Conservation (phyloP, 2,329 filamentous ascomycete species). For the Pyrenophora seminiperda region DNA sequence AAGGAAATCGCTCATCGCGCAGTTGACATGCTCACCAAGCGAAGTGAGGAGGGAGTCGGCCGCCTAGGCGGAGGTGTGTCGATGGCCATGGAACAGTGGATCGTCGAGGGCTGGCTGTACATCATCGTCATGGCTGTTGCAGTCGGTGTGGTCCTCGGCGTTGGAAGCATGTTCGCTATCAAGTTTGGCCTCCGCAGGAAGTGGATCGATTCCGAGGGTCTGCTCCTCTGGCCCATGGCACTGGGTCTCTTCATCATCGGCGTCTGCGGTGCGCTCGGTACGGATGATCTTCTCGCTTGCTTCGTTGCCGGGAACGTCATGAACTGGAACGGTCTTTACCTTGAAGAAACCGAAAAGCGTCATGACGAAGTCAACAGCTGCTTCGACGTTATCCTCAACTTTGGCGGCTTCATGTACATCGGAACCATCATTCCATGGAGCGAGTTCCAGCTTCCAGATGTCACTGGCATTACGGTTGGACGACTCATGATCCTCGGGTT, state of each 20-base stretch:
- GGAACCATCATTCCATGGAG: conserved; percentile 62
- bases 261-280: conserved; percentile 60
- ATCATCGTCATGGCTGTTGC: conserved; percentile 60
- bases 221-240: conserved; percentile 59
- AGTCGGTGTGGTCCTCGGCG: conserved; percentile 61
- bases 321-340: conserved; percentile 67
- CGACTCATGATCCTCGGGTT: conserved; percentile 60
- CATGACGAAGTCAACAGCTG: conserved; percentile 66
- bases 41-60: conserved; percentile 50
- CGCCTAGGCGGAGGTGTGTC: conserved; percentile 59
- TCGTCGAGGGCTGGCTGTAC: conserved; percentile 65
- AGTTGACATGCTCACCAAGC: conserved; percentile 11
- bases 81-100: conserved; percentile 62
- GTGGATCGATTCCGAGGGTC: conserved; percentile 58
- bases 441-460: conserved; percentile 59
- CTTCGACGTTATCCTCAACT: conserved; percentile 64
- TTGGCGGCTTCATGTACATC: conserved; percentile 65
- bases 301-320: conserved; percentile 64
- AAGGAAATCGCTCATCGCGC: conserved; percentile 4
- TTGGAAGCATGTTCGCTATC: conserved; percentile 54
- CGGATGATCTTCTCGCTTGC: conserved; percentile 65
- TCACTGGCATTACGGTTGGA: conserved; percentile 59
- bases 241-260: conserved; percentile 61
- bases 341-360: conserved; percentile 59
- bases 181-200: conserved; percentile 48